phyloP scores from a whole-genome alignment of 1,284 basidiomycete genomes.

The Porogramme epimiltina region DNA sequence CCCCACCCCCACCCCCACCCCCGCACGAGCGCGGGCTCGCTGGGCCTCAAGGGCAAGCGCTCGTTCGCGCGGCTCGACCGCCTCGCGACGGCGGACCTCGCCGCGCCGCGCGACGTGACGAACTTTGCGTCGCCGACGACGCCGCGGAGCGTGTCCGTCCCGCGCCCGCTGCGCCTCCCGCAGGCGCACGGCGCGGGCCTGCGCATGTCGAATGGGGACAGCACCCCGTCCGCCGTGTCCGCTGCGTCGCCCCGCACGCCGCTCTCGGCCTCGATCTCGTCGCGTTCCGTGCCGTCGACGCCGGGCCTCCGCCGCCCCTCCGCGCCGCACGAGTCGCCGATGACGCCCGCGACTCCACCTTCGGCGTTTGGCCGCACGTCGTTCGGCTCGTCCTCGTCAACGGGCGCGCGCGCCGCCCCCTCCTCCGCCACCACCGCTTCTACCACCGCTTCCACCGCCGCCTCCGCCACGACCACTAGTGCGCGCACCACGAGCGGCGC shows the following conservation, averaged over 20 bases:
- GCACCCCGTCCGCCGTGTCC: too few relatives aligned
- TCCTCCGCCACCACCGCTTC: neutral
- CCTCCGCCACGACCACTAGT: too few relatives aligned
- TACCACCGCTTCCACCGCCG: neutral
- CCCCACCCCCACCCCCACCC: conserved; percentile 5
- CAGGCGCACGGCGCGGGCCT: conserved; percentile 15
- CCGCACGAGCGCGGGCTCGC: neutral
- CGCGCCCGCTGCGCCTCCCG: conserved; percentile 24
- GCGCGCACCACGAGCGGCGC: too few relatives aligned
- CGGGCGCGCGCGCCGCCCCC: neutral
- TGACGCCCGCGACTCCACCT: neutral
- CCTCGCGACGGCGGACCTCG: neutral
- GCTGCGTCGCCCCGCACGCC: conserved; percentile 3
- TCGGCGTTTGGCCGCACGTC: conserved; percentile 3
- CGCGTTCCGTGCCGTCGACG: conserved; percentile 6
- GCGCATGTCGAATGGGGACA: too few relatives aligned
- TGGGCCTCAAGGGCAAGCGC: neutral
- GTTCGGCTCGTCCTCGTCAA: conserved; percentile 1
- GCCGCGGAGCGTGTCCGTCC: conserved; percentile 11
- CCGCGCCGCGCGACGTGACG: neutral
- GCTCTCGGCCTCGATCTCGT: conserved; percentile 7
- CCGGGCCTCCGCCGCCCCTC: conserved; percentile 2
- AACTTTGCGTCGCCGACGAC: neutral
- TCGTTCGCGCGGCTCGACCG: neutral
- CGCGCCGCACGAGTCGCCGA: too few relatives aligned